Conservation (phyloP, 176 grass and related monocot genomes). For the Neostapfia colusana region DNA sequence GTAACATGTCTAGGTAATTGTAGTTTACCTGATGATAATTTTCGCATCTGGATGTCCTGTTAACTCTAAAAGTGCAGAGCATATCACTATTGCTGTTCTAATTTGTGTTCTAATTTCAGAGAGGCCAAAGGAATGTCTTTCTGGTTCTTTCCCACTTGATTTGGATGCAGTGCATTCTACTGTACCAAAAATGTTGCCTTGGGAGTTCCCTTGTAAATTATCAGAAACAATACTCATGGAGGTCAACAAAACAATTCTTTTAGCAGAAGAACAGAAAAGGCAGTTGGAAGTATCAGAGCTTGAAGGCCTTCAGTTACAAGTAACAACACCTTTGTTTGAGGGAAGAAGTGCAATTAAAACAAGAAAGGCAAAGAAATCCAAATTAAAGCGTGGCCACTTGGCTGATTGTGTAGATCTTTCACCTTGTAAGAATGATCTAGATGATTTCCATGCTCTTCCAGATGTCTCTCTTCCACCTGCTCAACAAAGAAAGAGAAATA, state of each 20-base stretch:
- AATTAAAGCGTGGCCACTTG: conserved; percentile 50
- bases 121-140: conserved; percentile 28
- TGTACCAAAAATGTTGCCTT: conserved; percentile 66
- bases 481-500: conserved; percentile 56
- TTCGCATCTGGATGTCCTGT: conserved; percentile 15
- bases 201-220: conserved; percentile 77
- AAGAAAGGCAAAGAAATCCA: conserved; percentile 65
- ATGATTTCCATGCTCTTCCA: conserved; percentile 75
- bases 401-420: conserved; percentile 49
- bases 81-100: conserved; percentile 2
- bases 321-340: conserved; percentile 32
- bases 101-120: conserved; percentile 50
- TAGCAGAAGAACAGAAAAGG: conserved; percentile 58
- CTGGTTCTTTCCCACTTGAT: conserved; percentile 37
- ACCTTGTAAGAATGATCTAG: conserved; percentile 68
- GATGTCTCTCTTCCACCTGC: conserved; percentile 38
- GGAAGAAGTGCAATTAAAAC: conserved; percentile 47
- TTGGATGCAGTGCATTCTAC: conserved; percentile 44
- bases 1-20: no score
- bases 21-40: conserved; percentile 3
- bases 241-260: conserved; percentile 66
- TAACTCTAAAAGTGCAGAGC: conserved; percentile 10
- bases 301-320: conserved; percentile 45
- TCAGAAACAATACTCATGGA: conserved; percentile 71
- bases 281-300: conserved; percentile 41